Percentiles rank a stretch among this genome's conserved stretches.
Conservation (phyloP, 345 rosid species). For the Salix purpurea region DNA sequence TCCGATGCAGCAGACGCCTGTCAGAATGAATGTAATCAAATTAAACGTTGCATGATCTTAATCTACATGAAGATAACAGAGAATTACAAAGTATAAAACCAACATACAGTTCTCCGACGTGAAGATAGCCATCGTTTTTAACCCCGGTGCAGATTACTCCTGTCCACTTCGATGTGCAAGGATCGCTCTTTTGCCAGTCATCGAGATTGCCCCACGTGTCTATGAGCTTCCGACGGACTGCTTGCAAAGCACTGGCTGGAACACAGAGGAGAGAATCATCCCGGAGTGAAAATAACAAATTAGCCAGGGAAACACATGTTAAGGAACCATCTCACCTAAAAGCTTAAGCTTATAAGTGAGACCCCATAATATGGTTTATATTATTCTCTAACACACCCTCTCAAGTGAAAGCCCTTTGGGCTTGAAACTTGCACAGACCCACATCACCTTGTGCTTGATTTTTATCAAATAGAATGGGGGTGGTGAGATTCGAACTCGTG, state of each 20-base stretch:
- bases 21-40: not conserved
- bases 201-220: not conserved
- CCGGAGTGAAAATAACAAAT: too few species aligned
- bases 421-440: too few species aligned
- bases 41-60: not conserved
- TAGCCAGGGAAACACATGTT: too few species aligned
- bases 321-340: too few species aligned
- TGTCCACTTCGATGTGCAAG: slow-evolving; percentile 10
- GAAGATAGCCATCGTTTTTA: slow-evolving; percentile 5
- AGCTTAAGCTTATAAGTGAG: too few species aligned
- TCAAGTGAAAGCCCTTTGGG: too few species aligned
- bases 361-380: too few species aligned
- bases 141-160: not conserved
- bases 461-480: too few species aligned
- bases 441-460: too few species aligned
- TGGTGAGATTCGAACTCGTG: too few species aligned
- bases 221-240: not conserved
- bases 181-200: slow-evolving; percentile 5
- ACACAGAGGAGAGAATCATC: not conserved
- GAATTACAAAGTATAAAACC: not conserved
- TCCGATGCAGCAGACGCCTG: slow-evolving; percentile 38
- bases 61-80: not conserved
- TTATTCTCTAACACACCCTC: too few species aligned
- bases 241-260: slow-evolving; percentile 11
- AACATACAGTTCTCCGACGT: slow-evolving; percentile 16